Evolutionary conservation across 176 grass and related monocot species (phyloP), one percentile per base, ranked within the genome.

Genomic region (Otatea glauca): DNA sequence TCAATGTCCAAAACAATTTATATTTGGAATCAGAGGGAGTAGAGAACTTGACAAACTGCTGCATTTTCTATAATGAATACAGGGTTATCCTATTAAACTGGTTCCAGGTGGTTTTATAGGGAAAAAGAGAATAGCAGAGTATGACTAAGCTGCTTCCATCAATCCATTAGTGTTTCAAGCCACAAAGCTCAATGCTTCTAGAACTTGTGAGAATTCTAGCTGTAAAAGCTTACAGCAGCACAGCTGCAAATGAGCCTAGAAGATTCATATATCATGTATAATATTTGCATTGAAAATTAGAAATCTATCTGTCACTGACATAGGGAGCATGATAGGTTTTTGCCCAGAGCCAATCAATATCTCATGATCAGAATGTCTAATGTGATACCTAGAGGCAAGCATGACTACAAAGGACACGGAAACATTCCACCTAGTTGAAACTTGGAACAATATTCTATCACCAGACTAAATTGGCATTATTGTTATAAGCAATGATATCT

Each of bases 81-180:
- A 41, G 15, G 39, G 59, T 29, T 77, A 73, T 51, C 70, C 3
- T 0, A 7, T 25, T 77, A 24, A 43, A 62, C 42, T 63, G 14
- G 58, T 78, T 78, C 15, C 59, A 64, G 3, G 7, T 60, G 12
- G 2, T 61, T 60, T 1, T 9, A 61, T 55, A 55, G 18, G 37
- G 37, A 77, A 38, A 77, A 59, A 76, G 41, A 23, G 23, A 47
- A 77, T 17, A 77, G 5, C 3, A 62, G 14, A 45, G 59, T 79
- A 65, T 3, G 63, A 51, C 63, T 80, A 68, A 51, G 29, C n/a
- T 68, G 5, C 4, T 21, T 80, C 45, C 32, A 66, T 68, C 20
- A 17, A 69, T 81, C 13, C 67, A 54, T 5, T 66, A 69, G 12
- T 81, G 25, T 37, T 79, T 79, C 77, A 65, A 65, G 43, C 43